Percentiles rank a stretch among this genome's conserved stretches.
Evolutionary conservation across 495 filamentous ascomycete species (phyloP).

Genomic region (Thozetella sp.): DNA sequence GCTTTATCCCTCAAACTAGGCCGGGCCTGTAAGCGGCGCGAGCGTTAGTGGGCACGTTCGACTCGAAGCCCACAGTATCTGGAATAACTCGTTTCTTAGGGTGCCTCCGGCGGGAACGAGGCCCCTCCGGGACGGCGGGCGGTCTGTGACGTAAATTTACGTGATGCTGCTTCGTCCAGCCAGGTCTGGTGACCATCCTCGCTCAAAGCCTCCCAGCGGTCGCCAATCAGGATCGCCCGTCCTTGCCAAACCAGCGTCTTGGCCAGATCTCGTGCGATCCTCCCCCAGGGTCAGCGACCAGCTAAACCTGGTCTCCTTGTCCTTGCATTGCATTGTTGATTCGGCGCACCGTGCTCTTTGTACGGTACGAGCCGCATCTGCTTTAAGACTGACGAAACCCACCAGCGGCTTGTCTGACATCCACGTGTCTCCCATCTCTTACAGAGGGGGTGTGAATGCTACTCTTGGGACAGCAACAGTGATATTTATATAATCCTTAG

Average conservation of each 20-base stretch:
- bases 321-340: not conserved
- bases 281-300: not conserved
- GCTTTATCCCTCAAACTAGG: not conserved
- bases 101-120: not conserved
- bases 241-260: not conserved
- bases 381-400: not conserved
- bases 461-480: too few relatives aligned
- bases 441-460: too few relatives aligned
- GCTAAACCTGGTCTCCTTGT: not conserved
- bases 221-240: not conserved
- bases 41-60: too few relatives aligned
- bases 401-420: not conserved
- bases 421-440: too few relatives aligned
- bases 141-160: slow-evolving; percentile 2
- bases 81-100: too few relatives aligned
- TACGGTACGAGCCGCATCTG: not conserved
- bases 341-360: not conserved
- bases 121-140: not conserved
- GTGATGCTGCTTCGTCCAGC: not conserved
- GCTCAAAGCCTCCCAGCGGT: not conserved
- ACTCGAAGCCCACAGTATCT: too few relatives aligned
- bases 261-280: slow-evolving; percentile 1
- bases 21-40: not conserved
- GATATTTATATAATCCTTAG: too few relatives aligned
- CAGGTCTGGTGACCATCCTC: not conserved